phyloP scores from a whole-genome alignment of 106 monocot genomes.

The Posidonia australis region DNA sequence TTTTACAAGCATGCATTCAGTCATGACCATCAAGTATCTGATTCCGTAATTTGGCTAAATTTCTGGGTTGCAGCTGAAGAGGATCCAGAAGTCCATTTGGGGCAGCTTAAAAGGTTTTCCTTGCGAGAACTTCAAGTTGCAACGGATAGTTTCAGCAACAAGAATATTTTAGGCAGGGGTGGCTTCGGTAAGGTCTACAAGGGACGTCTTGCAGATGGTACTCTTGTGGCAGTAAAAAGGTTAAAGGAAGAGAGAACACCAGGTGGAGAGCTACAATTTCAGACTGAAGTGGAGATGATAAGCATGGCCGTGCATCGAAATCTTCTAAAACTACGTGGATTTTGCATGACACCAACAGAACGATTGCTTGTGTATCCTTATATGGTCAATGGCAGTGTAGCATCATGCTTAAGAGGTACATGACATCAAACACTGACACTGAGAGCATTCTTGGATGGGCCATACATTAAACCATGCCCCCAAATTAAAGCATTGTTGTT shows the following conservation, averaged over 20 bases:
- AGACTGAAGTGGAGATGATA: constrained; percentile 30
- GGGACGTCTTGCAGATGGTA: constrained; percentile 75
- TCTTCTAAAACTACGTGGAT: constrained; percentile 12
- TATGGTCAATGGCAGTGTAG: constrained; percentile 25
- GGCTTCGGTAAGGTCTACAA: constrained; percentile 96
- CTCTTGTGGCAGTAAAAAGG: constrained; percentile 80
- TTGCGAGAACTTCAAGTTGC: constrained; percentile 85
- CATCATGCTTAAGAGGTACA: constrained; percentile 20
- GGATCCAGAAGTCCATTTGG: constrained; percentile 88
- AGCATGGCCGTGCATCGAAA: constrained; percentile 28
- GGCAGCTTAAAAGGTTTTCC: constrained; percentile 87
- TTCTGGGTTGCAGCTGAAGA: constrained; percentile 61
- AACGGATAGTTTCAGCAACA: constrained; percentile 79
- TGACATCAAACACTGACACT: not conserved
- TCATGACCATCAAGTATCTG: no score
- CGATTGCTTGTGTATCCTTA: constrained; percentile 25
- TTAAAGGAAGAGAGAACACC: constrained; percentile 16
- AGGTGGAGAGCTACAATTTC: constrained; percentile 25
- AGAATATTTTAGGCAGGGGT: constrained; percentile 80
- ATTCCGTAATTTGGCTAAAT: no score
- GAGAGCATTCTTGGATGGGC: no score
- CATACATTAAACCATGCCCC: no score
- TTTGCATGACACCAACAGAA: constrained; percentile 17
- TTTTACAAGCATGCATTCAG: not conserved
- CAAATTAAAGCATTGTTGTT: no score